A percentile compares a stretch with the other conserved stretches of the same genome.
Evolutionary conservation across 2,329 filamentous ascomycete genomes (phyloP).

Genomic region (Penicillium sp.): DNA sequence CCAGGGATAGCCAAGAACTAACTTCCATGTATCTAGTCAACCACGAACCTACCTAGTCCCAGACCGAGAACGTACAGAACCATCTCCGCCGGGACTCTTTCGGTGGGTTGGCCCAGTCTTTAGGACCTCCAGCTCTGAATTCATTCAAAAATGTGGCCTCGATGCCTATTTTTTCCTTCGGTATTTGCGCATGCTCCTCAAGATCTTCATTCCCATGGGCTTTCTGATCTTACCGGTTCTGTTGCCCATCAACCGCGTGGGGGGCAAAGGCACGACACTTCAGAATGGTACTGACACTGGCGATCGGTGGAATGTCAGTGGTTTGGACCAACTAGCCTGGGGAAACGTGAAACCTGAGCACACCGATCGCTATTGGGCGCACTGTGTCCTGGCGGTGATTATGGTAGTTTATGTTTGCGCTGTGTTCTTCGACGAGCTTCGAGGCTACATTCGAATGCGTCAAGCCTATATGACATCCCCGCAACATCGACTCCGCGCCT

Average conservation of each 20-base stretch:
- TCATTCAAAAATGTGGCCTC: conserved; percentile 93
- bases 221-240: conserved; percentile 79
- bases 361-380: conserved; percentile 75
- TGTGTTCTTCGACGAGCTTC: conserved; percentile 82
- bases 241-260: conserved; percentile 78
- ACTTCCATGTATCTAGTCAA: conserved; percentile 55
- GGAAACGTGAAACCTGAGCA: conserved; percentile 73
- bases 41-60: conserved; percentile 84
- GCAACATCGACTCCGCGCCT: conserved; percentile 88
- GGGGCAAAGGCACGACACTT: conserved; percentile 64
- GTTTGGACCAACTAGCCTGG: conserved; percentile 83
- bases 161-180: conserved; percentile 98
- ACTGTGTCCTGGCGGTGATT: conserved; percentile 74
- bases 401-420: conserved; percentile 83
- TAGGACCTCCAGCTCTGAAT: conserved; percentile 72
- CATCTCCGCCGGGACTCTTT: conserved; percentile 63
- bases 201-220: conserved; percentile 87
- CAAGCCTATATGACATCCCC: conserved; percentile 94
- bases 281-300: conserved; percentile 39
- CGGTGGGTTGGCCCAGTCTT: conserved; percentile 60
- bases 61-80: conserved; percentile 77
- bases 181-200: conserved; percentile 80
- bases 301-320: conserved; percentile 56
- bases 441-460: conserved; percentile 86
- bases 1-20: neutral